Conservation (phyloP, 2,329 filamentous ascomycete genomes). For the Lizonia empirigonia region DNA sequence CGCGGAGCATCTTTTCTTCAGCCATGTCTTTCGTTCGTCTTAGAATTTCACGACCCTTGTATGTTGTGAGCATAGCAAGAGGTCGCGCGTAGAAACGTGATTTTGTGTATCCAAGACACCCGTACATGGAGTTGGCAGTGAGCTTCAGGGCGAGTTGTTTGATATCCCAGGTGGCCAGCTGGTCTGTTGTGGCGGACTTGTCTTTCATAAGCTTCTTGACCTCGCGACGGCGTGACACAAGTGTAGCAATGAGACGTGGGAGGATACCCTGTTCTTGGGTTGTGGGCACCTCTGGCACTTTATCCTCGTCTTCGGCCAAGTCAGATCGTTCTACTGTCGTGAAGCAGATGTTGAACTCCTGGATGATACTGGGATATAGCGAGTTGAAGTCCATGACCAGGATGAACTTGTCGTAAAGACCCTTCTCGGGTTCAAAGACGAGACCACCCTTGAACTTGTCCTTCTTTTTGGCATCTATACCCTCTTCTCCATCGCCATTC, state of each 20-base stretch:
- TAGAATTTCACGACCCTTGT: slow-evolving; percentile 96
- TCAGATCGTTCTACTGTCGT: slow-evolving; percentile 86
- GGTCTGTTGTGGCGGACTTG: slow-evolving; percentile 80
- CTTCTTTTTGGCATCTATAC: slow-evolving; percentile 85
- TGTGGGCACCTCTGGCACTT: slow-evolving; percentile 82
- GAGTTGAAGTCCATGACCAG: slow-evolving; percentile 99
- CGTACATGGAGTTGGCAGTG: slow-evolving; percentile 99
- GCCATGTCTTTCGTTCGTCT: slow-evolving; percentile 94
- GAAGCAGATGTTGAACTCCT: slow-evolving; percentile 99
- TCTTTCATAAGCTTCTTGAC: slow-evolving; percentile 98
- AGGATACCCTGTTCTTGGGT: slow-evolving; percentile 83
- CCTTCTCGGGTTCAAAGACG: slow-evolving; percentile 96
- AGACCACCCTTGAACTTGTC: slow-evolving; percentile 99
- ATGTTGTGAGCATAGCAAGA: slow-evolving; percentile 92
- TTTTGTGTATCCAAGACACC: slow-evolving; percentile 94
- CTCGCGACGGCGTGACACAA: slow-evolving; percentile 85
- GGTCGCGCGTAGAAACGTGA: slow-evolving; percentile 97
- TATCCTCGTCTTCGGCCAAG: slow-evolving; percentile 79
- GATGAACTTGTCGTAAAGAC: slow-evolving; percentile 96
- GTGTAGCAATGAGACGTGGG: slow-evolving; percentile 86
- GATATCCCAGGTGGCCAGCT: slow-evolving; percentile 95
- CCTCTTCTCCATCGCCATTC: slow-evolving; percentile 70
- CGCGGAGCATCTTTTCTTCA: slow-evolving; percentile 85
- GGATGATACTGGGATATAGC: slow-evolving; percentile 96
- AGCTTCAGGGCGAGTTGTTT: slow-evolving; percentile 96